phyloP scores from a whole-genome alignment of 148 eudicot species.

The Cornus kousa region DNA sequence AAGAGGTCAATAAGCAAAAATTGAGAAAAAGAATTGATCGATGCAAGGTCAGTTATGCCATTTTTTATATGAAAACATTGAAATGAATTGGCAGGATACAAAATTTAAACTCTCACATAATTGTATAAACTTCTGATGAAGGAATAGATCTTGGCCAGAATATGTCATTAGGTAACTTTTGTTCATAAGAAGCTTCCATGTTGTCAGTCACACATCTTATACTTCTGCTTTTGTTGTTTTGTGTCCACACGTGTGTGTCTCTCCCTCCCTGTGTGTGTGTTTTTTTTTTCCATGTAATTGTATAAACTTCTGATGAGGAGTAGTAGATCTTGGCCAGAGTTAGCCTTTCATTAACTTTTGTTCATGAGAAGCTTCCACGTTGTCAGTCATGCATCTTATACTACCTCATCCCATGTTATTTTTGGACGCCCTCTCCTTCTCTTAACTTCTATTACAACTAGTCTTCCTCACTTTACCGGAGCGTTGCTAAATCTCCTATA shows the following conservation, averaged over 20 bases:
- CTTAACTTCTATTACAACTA: no score
- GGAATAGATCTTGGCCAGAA: background rate
- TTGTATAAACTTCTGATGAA: background rate
- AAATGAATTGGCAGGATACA: background rate
- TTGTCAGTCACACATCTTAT: background rate
- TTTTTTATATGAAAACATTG: background rate
- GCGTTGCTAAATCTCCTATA: no score
- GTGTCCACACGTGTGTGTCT: background rate
- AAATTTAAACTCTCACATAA: background rate
- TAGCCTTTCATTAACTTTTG: no score
- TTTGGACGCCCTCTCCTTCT: no score
- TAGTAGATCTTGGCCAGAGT: no score
- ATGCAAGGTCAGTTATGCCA: slow-evolving; percentile 55
- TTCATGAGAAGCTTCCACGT: no score
- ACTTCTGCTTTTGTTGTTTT: background rate
- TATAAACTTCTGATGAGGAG: no score
- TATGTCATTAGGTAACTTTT: background rate
- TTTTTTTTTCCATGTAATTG: no score
- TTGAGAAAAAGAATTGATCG: slow-evolving; percentile 67
- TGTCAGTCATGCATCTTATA: no score
- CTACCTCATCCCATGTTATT: no score
- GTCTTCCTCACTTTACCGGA: no score
- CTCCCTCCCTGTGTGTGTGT: no score
- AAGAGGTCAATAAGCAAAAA: slow-evolving; percentile 74
- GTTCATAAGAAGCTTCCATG: background rate